Base-by-base conservation (phyloP, 2,329 filamentous ascomycete genomes). In the Calonectria pseudoreteaudii region DNA sequence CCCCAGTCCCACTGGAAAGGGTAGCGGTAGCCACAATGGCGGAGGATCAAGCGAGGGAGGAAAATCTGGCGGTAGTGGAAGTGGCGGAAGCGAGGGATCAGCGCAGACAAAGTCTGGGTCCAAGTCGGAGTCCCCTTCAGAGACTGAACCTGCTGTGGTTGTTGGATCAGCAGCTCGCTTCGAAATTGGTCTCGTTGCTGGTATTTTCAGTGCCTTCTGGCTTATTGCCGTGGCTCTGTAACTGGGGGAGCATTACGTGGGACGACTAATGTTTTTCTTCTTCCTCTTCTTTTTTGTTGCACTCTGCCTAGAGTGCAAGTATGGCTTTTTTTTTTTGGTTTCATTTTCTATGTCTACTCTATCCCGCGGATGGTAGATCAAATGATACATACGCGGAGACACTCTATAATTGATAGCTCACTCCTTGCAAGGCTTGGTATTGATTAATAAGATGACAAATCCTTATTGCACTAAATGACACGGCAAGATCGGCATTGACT, bases 181-280 rank as follows among this genome's bases (percentile, higher is more conserved):
- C 23, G 79, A 81, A 68, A 75, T 81, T 28, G 77, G 80, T 60
- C 4, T 79, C n/a, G 71, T 81, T 11, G 77, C 77, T 50, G 77
- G 75, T 34, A 49, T 81, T 62, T 79, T 82, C 44, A 78, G 74
- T 4, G 71, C 65, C 20, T 73, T 75, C 68, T 82, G 80, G 79
- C 26, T 77, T 8, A 65, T 69, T 36, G 80, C 76, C 20, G 76
- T 78, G 36, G 75, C 72, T 13, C 72, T 81, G 31, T 82, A 74
- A 74, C 62, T 34, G 28, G 14, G 18, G 18, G 31, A 36, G n/a
- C 14, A 47, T 47, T 23, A 47, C 11, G 44, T 23, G 44, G 23
- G 44, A 47, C n/a, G 44, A 47, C n/a, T 47, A 23, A n/a, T n/a
- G 20, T 9, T 47, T 47, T 47, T 23, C 7, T 47, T 47, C 10